Percentiles rank a stretch among this genome's conserved stretches.
Evolutionary conservation across 768 basidiomycete genomes (phyloP).

Genomic region (Epithele typhae): DNA sequence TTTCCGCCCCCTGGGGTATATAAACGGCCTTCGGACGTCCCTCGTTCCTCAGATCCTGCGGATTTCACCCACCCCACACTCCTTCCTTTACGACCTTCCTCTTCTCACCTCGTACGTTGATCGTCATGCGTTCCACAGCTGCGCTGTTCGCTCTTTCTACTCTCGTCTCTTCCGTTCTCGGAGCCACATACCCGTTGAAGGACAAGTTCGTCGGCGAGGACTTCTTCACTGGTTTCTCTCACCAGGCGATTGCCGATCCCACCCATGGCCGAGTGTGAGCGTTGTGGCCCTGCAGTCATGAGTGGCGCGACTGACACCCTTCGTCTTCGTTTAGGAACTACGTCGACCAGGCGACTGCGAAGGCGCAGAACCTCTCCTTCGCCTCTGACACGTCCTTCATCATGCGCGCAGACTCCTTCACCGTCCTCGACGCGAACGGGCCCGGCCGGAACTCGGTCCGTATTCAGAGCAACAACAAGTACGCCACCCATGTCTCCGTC

Average conservation of each 20-base stretch:
- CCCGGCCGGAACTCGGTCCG: constrained; percentile 59
- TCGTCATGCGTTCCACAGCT: constrained; percentile 16
- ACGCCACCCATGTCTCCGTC: constrained; percentile 39
- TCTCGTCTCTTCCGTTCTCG: constrained; percentile 16
- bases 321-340: constrained; percentile 32
- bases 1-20: constrained; percentile 6
- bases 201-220: constrained; percentile 20
- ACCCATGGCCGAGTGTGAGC: constrained; percentile 67
- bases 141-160: constrained; percentile 14
- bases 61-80: constrained; percentile 7
- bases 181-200: constrained; percentile 19
- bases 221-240: constrained; percentile 48
- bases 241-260: constrained; percentile 51
- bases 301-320: not conserved
- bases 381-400: constrained; percentile 49
- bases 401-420: constrained; percentile 52
- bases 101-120: not conserved
- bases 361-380: constrained; percentile 52
- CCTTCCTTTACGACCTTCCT: not conserved
- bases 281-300: not conserved
- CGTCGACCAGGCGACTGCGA: constrained; percentile 45
- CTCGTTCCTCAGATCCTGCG: constrained; percentile 10
- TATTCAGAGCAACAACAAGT: constrained; percentile 47
- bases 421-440: constrained; percentile 38
- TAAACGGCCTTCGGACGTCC: not conserved